phyloP scores from a whole-genome alignment of 2,329 filamentous ascomycete genomes.

The Xylaria sp. region DNA sequence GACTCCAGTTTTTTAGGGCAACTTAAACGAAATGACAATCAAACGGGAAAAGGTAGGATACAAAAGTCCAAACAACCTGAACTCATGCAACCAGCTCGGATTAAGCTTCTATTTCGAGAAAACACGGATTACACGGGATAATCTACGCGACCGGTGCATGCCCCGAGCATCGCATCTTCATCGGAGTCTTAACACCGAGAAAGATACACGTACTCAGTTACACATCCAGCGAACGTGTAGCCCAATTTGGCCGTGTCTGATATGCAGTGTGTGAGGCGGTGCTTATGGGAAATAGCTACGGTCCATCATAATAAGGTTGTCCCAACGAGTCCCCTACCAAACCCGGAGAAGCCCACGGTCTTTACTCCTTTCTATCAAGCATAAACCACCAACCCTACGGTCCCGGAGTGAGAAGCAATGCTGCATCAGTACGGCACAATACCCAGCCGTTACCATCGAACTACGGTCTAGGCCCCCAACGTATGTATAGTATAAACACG shows the following conservation, averaged over 20 bases:
- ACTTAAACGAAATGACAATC: neutral
- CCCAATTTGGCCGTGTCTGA: constrained; percentile 5
- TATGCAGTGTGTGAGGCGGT: neutral
- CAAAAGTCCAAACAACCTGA: neutral
- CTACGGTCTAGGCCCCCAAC: neutral
- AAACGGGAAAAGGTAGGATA: neutral
- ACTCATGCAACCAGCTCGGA: constrained; percentile 3
- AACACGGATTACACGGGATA: neutral
- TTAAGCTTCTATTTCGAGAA: constrained; percentile 9
- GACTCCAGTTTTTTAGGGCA: neutral
- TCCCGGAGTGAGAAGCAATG: neutral
- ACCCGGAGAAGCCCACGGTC: neutral
- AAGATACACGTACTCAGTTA: neutral
- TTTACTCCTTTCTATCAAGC: neutral
- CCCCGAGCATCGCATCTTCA: neutral
- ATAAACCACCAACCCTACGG: neutral
- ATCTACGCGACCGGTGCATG: constrained; percentile 2
- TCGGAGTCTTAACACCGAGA: neutral
- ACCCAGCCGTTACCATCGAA: neutral
- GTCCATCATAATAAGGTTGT: neutral
- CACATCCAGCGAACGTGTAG: neutral
- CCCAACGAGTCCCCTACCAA: neutral
- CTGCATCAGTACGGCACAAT: neutral
- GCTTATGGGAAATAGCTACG: neutral
- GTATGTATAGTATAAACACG: neutral